Evolutionary conservation across 257 asterid species (phyloP), one percentile per base, ranked within the genome.

Genomic region (Lavandula angustifolia): DNA sequence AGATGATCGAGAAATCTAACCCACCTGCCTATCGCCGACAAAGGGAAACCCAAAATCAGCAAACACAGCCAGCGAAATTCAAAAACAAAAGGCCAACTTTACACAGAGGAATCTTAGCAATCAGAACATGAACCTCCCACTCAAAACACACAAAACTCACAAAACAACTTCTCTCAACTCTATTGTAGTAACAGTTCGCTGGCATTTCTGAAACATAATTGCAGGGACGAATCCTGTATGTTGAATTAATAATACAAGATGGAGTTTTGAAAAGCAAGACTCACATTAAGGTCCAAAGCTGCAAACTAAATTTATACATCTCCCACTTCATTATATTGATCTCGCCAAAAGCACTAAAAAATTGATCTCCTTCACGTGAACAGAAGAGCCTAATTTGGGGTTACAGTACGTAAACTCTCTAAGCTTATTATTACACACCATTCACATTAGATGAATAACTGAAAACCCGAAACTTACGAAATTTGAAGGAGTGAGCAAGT

Each of bases 201-300:
- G 29, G 65, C 10, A 27, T 51, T 17, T 50, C 18, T 59, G 17
- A 51, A 16, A 10, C 29, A 43, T 57, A 34, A 33, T 54, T 33
- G 53, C 29, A 54, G 54, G 12, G n/a, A 27, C 27, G 52, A 69
- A 70, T 70, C 29, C 18, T 49, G 70, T 11, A 7, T 43, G 13
- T 54, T 54, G 47, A 29, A 47, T 37, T 35, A 57, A 58, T 32
- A 53, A 32, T 42, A 29, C 42, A 48, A 50, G 44, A 57, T 44
- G 29, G 35, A 60, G 58, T 34, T 54, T 37, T n/a, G 31, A 43
- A 37, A 33, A 63, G 14, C 53, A 64, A 58, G 54, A 66, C 22
- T 70, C 44, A 34, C 43, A 43, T 31, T 52, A 29, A 46, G 60
- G 52, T 9, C 22, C 58, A 67, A 52, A 4, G 62, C 29, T 0